Conservation (phyloP, 352 stramenopile species). For the Pythium rhizo-oryzae region DNA sequence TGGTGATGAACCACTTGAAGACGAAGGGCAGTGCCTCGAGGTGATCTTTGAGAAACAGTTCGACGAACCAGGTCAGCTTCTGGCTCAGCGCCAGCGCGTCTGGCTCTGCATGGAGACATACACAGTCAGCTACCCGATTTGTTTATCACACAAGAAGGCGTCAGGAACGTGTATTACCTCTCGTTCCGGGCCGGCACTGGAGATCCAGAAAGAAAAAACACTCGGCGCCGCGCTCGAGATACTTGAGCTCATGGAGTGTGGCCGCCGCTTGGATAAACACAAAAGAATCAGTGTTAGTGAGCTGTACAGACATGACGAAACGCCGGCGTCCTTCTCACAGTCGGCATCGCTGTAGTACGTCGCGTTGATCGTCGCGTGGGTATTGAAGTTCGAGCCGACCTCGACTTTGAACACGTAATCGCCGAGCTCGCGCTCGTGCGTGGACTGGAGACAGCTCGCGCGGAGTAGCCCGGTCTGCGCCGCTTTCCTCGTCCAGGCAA, state of each 20-base stretch:
- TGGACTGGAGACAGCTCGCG: conserved; percentile 42
- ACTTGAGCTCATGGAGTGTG: conserved; percentile 74
- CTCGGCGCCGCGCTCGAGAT: conserved; percentile 65
- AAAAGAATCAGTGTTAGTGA: background rate
- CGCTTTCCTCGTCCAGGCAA: conserved; percentile 40
- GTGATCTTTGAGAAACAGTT: conserved; percentile 60
- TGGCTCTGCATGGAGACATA: conserved; percentile 35
- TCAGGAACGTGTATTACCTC: too few relatives aligned
- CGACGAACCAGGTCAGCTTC: conserved; percentile 55
- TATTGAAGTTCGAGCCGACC: conserved; percentile 57
- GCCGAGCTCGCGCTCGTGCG: conserved; percentile 40
- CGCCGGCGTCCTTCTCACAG: too few relatives aligned
- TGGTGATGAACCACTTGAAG: conserved; percentile 65
- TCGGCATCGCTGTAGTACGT: conserved; percentile 72
- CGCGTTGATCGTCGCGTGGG: conserved; percentile 49
- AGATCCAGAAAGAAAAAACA: conserved; percentile 75
- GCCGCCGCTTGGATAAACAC: conserved; percentile 41
- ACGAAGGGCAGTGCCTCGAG: conserved; percentile 61
- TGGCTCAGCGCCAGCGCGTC: conserved; percentile 48
- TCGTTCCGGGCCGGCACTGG: conserved; percentile 46
- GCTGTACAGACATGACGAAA: too few relatives aligned
- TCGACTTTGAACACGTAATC: conserved; percentile 78
- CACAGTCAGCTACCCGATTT: too few relatives aligned
- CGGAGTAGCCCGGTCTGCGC: conserved; percentile 50
- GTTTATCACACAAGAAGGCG: too few relatives aligned